A percentile compares a stretch with the other conserved stretches of the same genome.
These are phyloP conservation scores for Nematocida sp. DNA, from an alignment of 371 early-diverging fungal species.

Conservation along the genomic window DNA sequence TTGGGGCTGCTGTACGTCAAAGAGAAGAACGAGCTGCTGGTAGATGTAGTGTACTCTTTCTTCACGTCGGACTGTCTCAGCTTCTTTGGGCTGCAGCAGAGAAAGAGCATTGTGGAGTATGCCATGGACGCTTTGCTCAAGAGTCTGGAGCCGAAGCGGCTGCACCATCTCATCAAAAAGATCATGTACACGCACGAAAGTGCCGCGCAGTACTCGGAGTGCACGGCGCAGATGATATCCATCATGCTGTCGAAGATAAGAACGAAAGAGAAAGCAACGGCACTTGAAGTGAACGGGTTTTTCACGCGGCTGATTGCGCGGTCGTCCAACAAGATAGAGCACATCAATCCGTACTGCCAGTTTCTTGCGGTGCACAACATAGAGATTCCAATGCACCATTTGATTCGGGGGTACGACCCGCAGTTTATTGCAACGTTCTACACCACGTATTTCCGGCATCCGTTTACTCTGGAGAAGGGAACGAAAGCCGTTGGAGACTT, in stretches of 20 bases:
- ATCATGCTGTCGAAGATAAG: constrained; percentile 33
- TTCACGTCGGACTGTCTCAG: constrained; percentile 25
- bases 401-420: constrained; percentile 39
- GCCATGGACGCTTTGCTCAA: constrained; percentile 28
- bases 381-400: constrained; percentile 47
- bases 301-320: constrained; percentile 34
- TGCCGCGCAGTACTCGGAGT: constrained; percentile 43
- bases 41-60: constrained; percentile 41
- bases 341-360: constrained; percentile 47
- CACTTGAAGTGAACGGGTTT: constrained; percentile 37
- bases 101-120: constrained; percentile 21
- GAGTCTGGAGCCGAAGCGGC: constrained; percentile 6
- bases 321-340: constrained; percentile 46
- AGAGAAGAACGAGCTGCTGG: constrained; percentile 30
- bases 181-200: constrained; percentile 45
- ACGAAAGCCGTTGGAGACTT: constrained; percentile 52
- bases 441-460: constrained; percentile 50
- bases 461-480: constrained; percentile 50
- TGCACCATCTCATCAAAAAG: constrained; percentile 9
- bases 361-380: constrained; percentile 41
- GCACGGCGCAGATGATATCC: constrained; percentile 38
- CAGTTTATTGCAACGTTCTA: constrained; percentile 52
- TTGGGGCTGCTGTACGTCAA: constrained; percentile 41
- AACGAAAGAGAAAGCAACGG: constrained; percentile 1
- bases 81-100: constrained; percentile 8